phyloP scores from a whole-genome alignment of 139 green algal genomes.

The Coelastrella sp. region DNA sequence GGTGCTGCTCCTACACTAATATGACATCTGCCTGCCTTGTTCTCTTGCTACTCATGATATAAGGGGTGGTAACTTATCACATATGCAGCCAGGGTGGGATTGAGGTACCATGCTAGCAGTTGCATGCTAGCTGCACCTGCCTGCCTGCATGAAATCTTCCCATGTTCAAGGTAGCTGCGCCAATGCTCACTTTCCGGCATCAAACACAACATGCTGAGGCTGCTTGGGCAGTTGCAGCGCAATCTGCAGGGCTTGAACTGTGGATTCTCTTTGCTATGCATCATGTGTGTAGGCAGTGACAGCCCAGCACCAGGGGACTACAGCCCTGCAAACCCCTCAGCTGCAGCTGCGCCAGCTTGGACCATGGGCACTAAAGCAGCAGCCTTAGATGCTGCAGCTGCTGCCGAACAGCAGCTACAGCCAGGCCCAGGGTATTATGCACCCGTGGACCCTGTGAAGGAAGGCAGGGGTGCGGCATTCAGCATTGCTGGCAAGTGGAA shows the following conservation, averaged over 20 bases:
- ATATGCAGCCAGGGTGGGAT: no score
- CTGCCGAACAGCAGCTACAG: background rate
- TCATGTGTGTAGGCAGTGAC: background rate
- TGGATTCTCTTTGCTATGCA: background rate
- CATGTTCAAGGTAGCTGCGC: no score
- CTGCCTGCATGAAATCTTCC: no score
- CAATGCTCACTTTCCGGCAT: no score
- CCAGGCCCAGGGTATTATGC: conserved; percentile 21
- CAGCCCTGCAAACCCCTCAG: background rate
- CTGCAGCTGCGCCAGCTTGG: conserved; percentile 24
- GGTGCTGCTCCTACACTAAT: background rate
- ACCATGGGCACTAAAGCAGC: conserved; percentile 15
- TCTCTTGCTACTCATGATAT: background rate
- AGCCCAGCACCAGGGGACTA: conserved; percentile 21
- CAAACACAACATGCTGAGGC: no score
- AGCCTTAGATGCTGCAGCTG: background rate
- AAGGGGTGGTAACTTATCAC: no score
- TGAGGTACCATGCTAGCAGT: no score
- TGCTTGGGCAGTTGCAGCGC: no score
- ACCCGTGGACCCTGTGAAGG: background rate
- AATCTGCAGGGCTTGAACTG: no score
- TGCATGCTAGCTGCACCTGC: no score
- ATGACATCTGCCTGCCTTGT: background rate
- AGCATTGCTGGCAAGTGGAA: conserved; percentile 2
- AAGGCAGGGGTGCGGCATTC: background rate